Conservation (phyloP, 2,329 filamentous ascomycete species). For the Cercospora sp. region DNA sequence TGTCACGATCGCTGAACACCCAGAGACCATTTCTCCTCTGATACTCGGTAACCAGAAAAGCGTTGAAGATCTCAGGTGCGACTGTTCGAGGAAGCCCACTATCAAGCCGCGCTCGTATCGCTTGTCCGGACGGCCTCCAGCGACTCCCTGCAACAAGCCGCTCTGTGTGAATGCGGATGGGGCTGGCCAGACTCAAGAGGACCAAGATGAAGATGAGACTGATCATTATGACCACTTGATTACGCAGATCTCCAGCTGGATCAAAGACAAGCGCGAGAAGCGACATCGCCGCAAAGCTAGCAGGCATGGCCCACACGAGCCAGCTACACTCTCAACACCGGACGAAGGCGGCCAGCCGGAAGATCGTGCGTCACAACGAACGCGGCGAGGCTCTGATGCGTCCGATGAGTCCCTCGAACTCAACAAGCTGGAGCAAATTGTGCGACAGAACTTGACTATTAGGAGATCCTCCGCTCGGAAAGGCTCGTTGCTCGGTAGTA, state of each 20-base stretch:
- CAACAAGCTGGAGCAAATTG: conserved; percentile 76
- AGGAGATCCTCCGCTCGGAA: conserved; percentile 28
- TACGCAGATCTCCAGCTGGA: conserved; percentile 77
- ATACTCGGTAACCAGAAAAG: conserved; percentile 50
- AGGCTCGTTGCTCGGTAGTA: conserved; percentile 26
- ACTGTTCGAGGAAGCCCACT: conserved; percentile 38
- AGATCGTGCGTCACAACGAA: background rate
- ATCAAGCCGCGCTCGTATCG: conserved; percentile 43
- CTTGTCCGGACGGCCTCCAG: conserved; percentile 46
- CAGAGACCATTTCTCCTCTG: conserved; percentile 50
- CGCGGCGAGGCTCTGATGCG: conserved; percentile 24
- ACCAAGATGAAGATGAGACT: conserved; percentile 17
- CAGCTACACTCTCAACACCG: conserved; percentile 8
- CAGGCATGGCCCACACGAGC: conserved; percentile 12
- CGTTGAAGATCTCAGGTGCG: conserved; percentile 45
- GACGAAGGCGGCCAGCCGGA: conserved; percentile 3
- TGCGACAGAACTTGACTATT: conserved; percentile 59
- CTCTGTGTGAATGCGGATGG: conserved; percentile 19
- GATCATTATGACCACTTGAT: conserved; percentile 31
- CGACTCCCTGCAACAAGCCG: conserved; percentile 28
- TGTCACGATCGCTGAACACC: conserved; percentile 47
- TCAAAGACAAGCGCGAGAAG: conserved; percentile 74
- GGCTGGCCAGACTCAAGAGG: conserved; percentile 11
- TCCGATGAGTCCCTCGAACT: conserved; percentile 55
- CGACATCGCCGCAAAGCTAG: conserved; percentile 52